Evolutionary conservation across 2,329 filamentous ascomycete species (phyloP).

Genomic region (Nothomitra cinnamomea): DNA sequence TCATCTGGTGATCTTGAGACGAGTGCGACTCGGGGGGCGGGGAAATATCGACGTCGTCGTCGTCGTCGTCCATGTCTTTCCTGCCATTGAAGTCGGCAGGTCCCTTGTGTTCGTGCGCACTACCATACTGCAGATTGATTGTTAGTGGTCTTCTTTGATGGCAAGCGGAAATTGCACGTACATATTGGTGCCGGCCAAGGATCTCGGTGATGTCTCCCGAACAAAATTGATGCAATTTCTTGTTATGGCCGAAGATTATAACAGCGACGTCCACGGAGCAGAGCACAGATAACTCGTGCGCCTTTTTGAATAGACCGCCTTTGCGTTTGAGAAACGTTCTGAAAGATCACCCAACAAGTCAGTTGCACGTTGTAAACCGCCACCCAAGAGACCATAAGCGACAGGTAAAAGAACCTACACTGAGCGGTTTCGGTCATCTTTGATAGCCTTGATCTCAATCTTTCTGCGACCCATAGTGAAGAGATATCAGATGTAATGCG

Average conservation of each 20-base stretch:
- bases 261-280: conserved; percentile 98
- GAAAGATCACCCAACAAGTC: conserved; percentile 5
- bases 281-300: conserved; percentile 91
- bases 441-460: conserved; percentile 99
- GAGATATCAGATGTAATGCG: not conserved
- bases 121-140: conserved; percentile 51
- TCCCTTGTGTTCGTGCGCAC: conserved; percentile 89
- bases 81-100: conserved; percentile 80
- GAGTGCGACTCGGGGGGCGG: conserved; percentile 51
- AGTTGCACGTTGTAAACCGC: not conserved
- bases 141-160: conserved; percentile 4
- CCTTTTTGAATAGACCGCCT: conserved; percentile 97
- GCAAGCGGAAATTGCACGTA: conserved; percentile 31
- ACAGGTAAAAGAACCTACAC: conserved; percentile 48
- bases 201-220: conserved; percentile 87
- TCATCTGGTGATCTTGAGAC: conserved; percentile 41
- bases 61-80: conserved; percentile 53
- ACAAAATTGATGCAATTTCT: conserved; percentile 97
- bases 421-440: conserved; percentile 92
- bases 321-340: conserved; percentile 98
- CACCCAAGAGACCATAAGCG: not conserved
- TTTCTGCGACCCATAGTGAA: conserved; percentile 82
- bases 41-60: conserved; percentile 63
- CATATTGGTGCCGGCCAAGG: conserved; percentile 76
- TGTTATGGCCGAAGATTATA: conserved; percentile 97